A percentile compares a stretch with the other conserved stretches of the same genome.
Conservation (phyloP, 768 basidiomycete genomes). For the Amanita subjunquillea region DNA sequence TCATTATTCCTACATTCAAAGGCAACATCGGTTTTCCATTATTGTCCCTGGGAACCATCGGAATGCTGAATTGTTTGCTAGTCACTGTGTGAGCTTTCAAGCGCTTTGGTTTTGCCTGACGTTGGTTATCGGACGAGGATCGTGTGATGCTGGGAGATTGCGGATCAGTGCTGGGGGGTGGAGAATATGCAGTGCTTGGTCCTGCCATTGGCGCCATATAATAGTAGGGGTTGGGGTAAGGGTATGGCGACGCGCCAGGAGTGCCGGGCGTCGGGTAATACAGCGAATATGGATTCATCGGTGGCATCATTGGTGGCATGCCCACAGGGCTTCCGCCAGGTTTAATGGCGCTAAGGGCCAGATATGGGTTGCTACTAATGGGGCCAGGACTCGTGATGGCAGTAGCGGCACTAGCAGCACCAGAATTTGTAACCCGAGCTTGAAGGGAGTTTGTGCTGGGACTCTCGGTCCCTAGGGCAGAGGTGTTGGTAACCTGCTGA, state of each 20-base stretch:
- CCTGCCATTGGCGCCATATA: slow-evolving; percentile 30
- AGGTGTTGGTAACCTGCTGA: neutral
- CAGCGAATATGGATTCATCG: slow-evolving; percentile 31
- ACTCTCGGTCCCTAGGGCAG: neutral
- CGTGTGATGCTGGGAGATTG: slow-evolving; percentile 16
- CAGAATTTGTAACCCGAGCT: neutral
- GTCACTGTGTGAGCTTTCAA: slow-evolving; percentile 76
- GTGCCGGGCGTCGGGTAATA: slow-evolving; percentile 30
- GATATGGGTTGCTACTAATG: slow-evolving; percentile 23
- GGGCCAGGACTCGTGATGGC: slow-evolving; percentile 10
- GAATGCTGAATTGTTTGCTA: slow-evolving; percentile 67
- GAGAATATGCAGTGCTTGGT: slow-evolving; percentile 26
- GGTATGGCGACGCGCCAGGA: slow-evolving; percentile 24
- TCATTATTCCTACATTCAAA: slow-evolving; percentile 82
- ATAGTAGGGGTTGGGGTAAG: slow-evolving; percentile 34
- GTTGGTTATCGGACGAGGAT: slow-evolving; percentile 24
- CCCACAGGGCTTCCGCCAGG: slow-evolving; percentile 6
- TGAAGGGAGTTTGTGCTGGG: slow-evolving; percentile 4
- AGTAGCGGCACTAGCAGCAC: neutral
- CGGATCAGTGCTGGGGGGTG: slow-evolving; percentile 12
- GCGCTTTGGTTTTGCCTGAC: slow-evolving; percentile 62
- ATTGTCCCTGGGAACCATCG: slow-evolving; percentile 69
- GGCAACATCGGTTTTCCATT: slow-evolving; percentile 63
- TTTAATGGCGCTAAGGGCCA: slow-evolving; percentile 17
- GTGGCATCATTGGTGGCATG: slow-evolving; percentile 14